phyloP scores from a whole-genome alignment of 1,139 yeast species.

The Lodderomyces margitis region DNA sequence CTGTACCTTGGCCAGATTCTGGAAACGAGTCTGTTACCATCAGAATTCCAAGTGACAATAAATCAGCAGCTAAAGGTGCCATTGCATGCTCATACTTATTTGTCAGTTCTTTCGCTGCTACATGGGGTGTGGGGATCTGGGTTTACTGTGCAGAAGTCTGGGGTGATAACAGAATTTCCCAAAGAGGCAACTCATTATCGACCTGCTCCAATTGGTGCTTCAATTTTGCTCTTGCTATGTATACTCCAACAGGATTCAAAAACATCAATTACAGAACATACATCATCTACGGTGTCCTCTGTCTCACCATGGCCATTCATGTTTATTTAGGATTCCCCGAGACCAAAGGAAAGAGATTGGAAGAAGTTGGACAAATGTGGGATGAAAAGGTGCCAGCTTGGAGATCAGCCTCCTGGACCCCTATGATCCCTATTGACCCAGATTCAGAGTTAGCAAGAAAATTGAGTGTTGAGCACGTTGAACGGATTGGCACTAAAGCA shows the following conservation, averaged over 20 bases:
- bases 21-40: constrained; percentile 46
- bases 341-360: constrained; percentile 62
- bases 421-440: constrained; percentile 40
- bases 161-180: constrained; percentile 53
- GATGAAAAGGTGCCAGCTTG: constrained; percentile 58
- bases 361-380: constrained; percentile 63
- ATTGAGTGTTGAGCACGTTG: constrained; percentile 30
- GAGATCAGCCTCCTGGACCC: constrained; percentile 45
- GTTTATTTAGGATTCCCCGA: constrained; percentile 67
- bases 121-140: constrained; percentile 64
- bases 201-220: constrained; percentile 54
- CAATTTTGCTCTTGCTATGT: constrained; percentile 53
- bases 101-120: constrained; percentile 50
- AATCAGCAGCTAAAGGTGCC: constrained; percentile 48
- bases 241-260: constrained; percentile 46
- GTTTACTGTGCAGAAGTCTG: constrained; percentile 55
- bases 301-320: constrained; percentile 53
- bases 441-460: constrained; percentile 40
- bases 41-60: constrained; percentile 34
- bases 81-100: constrained; percentile 59
- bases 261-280: constrained; percentile 50
- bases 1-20: constrained; percentile 25
- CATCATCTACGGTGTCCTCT: constrained; percentile 46
- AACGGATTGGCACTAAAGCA: not conserved
- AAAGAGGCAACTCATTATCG: constrained; percentile 54